Evolutionary conservation across 768 basidiomycete genomes (phyloP).

Genomic region (Lentinula detonsa): DNA sequence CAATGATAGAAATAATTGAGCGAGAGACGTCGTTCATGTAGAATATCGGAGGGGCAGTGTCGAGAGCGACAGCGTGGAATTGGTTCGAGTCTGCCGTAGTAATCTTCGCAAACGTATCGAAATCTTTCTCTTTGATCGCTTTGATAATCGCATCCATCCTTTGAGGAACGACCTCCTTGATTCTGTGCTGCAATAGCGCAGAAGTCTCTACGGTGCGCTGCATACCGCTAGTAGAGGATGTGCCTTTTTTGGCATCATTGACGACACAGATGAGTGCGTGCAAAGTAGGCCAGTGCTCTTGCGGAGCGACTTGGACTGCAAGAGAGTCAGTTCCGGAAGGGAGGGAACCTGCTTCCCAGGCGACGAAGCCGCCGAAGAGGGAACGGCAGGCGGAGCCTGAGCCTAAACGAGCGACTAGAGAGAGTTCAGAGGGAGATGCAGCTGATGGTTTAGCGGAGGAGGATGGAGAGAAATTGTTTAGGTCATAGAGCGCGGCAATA

Average conservation of each 20-base stretch:
- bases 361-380: slow-evolving; percentile 95
- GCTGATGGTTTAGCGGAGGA: slow-evolving; percentile 24
- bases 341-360: slow-evolving; percentile 76
- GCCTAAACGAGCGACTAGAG: slow-evolving; percentile 92
- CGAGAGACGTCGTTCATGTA: slow-evolving; percentile 98
- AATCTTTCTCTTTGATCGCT: slow-evolving; percentile 78
- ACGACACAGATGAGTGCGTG: slow-evolving; percentile 98
- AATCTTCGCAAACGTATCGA: slow-evolving; percentile 81
- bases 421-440: slow-evolving; percentile 72
- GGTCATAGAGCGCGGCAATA: slow-evolving; percentile 78
- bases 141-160: slow-evolving; percentile 79
- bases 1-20: slow-evolving; percentile 86
- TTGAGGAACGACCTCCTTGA: slow-evolving; percentile 77
- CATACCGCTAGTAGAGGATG: slow-evolving; percentile 93
- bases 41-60: slow-evolving; percentile 97
- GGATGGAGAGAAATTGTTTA: slow-evolving; percentile 21
- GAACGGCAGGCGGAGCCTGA: slow-evolving; percentile 98
- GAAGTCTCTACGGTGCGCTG: slow-evolving; percentile 96
- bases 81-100: slow-evolving; percentile 99
- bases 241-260: slow-evolving; percentile 93
- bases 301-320: slow-evolving; percentile 82
- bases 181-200: slow-evolving; percentile 80
- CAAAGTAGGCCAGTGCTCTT: slow-evolving; percentile 89
- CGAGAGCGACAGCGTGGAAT: slow-evolving; percentile 97
- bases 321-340: slow-evolving; percentile 79